Conservation (phyloP, 2,329 filamentous ascomycete genomes). For the Colletotrichum sojae region DNA sequence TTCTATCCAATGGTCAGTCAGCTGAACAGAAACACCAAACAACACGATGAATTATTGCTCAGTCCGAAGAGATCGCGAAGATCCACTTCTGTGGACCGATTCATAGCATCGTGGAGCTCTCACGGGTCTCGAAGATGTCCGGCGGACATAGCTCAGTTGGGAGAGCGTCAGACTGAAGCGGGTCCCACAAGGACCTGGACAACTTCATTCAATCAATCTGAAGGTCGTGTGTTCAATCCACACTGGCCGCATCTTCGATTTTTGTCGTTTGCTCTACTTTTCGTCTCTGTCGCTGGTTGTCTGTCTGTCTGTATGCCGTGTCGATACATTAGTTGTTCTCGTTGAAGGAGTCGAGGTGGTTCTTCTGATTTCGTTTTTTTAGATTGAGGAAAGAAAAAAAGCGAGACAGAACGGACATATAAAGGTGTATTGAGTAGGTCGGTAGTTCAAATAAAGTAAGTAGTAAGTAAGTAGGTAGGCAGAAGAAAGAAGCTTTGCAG, state of each 20-base stretch:
- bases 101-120: background rate
- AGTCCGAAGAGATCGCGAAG: background rate
- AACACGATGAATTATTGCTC: background rate
- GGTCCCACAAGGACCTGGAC: background rate
- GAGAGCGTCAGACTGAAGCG: constrained; percentile 31
- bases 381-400: too few species aligned
- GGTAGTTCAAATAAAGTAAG: background rate
- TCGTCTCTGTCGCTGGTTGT: too few species aligned
- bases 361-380: background rate
- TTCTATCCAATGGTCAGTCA: too few species aligned
- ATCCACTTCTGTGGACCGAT: background rate
- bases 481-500: background rate
- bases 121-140: background rate
- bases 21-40: too few species aligned
- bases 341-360: background rate
- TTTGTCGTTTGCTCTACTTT: background rate
- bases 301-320: too few species aligned
- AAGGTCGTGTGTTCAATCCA: constrained; percentile 29
- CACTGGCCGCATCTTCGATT: constrained; percentile 12
- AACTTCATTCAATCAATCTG: constrained; percentile 27
- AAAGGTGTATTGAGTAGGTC: too few species aligned
- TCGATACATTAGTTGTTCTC: too few species aligned
- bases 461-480: too few species aligned
- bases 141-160: constrained; percentile 28
- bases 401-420: too few species aligned